Conservation (phyloP, 2,329 filamentous ascomycete species). For the Biscogniauxia mediterranea region DNA sequence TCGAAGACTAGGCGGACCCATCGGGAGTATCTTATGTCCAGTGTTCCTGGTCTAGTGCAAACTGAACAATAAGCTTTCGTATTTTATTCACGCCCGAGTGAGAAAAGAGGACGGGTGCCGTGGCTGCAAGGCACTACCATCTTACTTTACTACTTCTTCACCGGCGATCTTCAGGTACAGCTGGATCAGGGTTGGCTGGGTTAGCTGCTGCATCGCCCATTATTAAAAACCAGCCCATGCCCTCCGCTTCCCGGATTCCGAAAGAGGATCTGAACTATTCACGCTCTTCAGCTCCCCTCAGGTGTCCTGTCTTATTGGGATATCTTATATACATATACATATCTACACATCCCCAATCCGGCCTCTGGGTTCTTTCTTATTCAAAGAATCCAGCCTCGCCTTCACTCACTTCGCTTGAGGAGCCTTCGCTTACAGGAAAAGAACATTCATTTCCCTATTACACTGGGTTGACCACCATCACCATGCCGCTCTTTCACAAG, state of each 20-base stretch:
- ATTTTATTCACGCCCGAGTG: neutral
- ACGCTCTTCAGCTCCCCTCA: neutral
- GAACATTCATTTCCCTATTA: slow-evolving; percentile 2
- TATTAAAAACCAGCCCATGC: slow-evolving; percentile 14
- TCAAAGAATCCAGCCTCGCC: slow-evolving; percentile 7
- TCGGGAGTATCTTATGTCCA: neutral
- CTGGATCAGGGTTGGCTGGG: slow-evolving; percentile 10
- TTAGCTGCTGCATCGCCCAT: slow-evolving; percentile 1
- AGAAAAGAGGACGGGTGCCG: slow-evolving; percentile 8
- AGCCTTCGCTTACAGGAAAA: neutral
- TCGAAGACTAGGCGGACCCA: neutral
- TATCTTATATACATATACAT: slow-evolving; percentile 9
- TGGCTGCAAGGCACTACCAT: slow-evolving; percentile 23
- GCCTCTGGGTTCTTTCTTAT: slow-evolving; percentile 8
- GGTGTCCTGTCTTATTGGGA: no score
- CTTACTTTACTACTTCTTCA: slow-evolving; percentile 13
- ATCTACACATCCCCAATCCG: slow-evolving; percentile 13
- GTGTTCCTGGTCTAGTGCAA: slow-evolving; percentile 5
- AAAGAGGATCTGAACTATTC: neutral
- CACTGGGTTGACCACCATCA: slow-evolving; percentile 16
- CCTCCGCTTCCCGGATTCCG: neutral
- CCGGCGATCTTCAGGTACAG: slow-evolving; percentile 29
- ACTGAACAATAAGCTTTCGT: neutral
- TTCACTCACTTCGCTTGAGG: slow-evolving; percentile 1
- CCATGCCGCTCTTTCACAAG: slow-evolving; percentile 28